Evolutionary conservation across 495 filamentous ascomycete species (phyloP).

Genomic region (Trichoderma asperelloides): DNA sequence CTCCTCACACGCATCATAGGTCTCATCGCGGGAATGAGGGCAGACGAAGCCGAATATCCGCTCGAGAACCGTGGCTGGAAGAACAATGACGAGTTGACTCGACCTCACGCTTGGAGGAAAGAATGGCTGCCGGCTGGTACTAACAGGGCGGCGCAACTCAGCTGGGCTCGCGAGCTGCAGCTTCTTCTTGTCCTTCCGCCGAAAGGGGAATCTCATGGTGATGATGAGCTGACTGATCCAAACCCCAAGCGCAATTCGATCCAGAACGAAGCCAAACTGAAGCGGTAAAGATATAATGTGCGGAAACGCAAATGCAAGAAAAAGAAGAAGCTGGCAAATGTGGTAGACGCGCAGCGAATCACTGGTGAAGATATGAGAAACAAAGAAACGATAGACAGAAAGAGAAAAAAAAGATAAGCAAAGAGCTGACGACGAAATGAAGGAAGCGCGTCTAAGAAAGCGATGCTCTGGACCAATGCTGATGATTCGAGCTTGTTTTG

Average conservation of each 20-base stretch:
- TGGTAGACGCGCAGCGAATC: background rate
- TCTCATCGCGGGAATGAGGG: constrained; percentile 69
- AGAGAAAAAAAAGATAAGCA: background rate
- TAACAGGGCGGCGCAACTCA: background rate
- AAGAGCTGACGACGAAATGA: background rate
- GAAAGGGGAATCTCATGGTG: constrained; percentile 9
- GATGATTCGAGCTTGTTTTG: background rate
- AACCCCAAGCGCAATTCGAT: background rate
- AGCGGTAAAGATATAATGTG: background rate
- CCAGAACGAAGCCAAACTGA: background rate
- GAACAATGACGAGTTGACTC: constrained; percentile 25
- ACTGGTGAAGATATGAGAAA: background rate
- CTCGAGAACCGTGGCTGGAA: constrained; percentile 56
- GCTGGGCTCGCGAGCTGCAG: background rate
- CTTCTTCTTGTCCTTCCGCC: constrained; percentile 14
- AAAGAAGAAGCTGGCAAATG: background rate
- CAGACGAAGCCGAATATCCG: constrained; percentile 75
- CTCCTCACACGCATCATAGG: constrained; percentile 73
- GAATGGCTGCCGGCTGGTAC: background rate
- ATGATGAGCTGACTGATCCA: background rate
- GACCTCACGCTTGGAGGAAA: constrained; percentile 13
- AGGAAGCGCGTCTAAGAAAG: background rate
- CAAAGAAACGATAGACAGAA: background rate
- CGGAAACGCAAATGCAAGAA: background rate
- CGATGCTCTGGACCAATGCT: background rate